Evolutionary conservation across 1,284 basidiomycete species (phyloP), one percentile per base, ranked within the genome.

Genomic region (Tremellales sp.): DNA sequence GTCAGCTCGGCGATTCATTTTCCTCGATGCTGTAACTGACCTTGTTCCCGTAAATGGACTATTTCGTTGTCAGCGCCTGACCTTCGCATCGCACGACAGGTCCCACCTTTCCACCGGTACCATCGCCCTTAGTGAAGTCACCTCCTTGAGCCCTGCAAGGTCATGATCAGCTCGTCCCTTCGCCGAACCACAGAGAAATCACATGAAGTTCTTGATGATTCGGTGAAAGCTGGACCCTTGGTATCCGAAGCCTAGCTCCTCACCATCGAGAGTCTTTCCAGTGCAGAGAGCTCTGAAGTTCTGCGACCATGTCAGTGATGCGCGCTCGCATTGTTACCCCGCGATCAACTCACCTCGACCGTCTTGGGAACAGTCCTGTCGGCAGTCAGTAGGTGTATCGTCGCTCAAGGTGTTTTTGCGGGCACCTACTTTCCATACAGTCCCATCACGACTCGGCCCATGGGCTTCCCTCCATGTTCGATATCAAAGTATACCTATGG

Each of bases 401-500:
- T 31, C 29, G 10, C 16, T 16, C 29, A 31, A 31, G 10, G 16
- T 16, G 10, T 16, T 16, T 16, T 31, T 31, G 16, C 29, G 16
- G 29, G 8, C 27, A 55, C 70, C 56, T 53, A 71, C 54, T 86
- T 87, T 57, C 89, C 90, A 64, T 86, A 92, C 37, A 94, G 81
- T 61, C 88, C 90, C 60, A 92, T 82, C 32, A 81, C 80, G 60
- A 93, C 77, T 53, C 90, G 81, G 50, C 92, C 92, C 28, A 95
- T 51, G 40, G 82, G 76, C 72, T 86, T 77, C 69, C 85, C 87
- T 25, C 88, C 89, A 73, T 94, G 89, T 63, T 86, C 83, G 53
- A 95, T 84, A 73, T 95, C 91, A 65, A 95, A 95, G 78, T 83
- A 95, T 63, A 95, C 86, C 66, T 63, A 31, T 14, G 6, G 27